Percentiles rank a stretch among this genome's conserved stretches.
Evolutionary conservation across 202 grass and related monocot species (phyloP).

Genomic region (Elaeis oleifera): DNA sequence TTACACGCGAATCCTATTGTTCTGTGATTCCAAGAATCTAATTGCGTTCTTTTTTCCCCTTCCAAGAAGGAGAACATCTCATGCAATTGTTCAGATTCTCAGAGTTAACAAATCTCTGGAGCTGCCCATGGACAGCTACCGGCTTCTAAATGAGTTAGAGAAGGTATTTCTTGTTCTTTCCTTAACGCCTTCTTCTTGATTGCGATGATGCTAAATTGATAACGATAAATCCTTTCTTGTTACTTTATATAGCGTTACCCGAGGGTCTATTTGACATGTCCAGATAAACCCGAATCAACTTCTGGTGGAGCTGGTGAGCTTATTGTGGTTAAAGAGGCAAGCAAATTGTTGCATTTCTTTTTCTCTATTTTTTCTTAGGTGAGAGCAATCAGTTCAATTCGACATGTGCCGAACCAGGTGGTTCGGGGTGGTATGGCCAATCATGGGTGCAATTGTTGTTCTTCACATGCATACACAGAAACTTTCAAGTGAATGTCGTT

Average conservation of each 20-base stretch:
- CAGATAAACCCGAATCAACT: not conserved
- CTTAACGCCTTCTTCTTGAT: not conserved
- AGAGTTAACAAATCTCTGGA: conserved; percentile 55
- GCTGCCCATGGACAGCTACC: conserved; percentile 58
- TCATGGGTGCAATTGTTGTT: too few relatives aligned
- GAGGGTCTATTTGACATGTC: conserved; percentile 51
- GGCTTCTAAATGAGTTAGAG: conserved; percentile 62
- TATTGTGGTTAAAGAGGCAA: conserved; percentile 58
- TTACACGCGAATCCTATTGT: too few relatives aligned
- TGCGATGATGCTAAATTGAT: not conserved
- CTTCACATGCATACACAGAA: too few relatives aligned
- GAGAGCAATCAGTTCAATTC: too few relatives aligned
- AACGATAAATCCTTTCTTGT: conserved; percentile 2
- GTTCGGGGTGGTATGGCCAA: too few relatives aligned
- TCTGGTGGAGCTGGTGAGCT: conserved; percentile 23
- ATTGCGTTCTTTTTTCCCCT: not conserved
- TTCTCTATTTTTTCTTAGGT: not conserved
- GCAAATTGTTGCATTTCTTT: conserved; percentile 6
- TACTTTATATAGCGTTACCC: conserved; percentile 51
- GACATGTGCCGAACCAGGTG: too few relatives aligned
- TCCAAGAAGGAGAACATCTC: conserved; percentile 47
- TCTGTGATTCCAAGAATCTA: not conserved
- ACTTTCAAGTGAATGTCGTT: too few relatives aligned
- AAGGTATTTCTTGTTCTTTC: conserved; percentile 28
- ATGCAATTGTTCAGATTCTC: conserved; percentile 67